Evolutionary conservation across 345 rosid genomes (phyloP).

Genomic region (Brassica juncea): DNA sequence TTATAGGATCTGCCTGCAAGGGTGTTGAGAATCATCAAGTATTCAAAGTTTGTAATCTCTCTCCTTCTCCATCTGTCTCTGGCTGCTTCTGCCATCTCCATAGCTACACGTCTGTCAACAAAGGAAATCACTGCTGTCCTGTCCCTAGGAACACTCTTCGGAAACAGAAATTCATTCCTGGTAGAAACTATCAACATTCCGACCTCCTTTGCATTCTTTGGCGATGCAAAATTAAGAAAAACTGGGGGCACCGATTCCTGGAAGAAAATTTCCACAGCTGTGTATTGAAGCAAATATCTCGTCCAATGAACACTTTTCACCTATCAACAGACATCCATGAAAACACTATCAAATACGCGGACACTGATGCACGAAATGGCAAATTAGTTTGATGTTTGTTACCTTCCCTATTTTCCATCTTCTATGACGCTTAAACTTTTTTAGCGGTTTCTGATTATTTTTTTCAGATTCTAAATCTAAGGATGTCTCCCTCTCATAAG

Average conservation of each 20-base stretch:
- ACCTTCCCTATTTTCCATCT: conserved; percentile 94
- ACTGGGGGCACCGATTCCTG: conserved; percentile 69
- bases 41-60: conserved; percentile 94
- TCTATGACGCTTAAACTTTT: conserved; percentile 77
- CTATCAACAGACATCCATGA: conserved; percentile 46
- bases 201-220: conserved; percentile 82
- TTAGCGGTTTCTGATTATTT: conserved; percentile 51
- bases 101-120: conserved; percentile 84
- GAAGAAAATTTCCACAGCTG: conserved; percentile 86
- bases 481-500: conserved; percentile 50
- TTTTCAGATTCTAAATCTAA: conserved; percentile 53
- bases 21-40: conserved; percentile 87
- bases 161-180: conserved; percentile 83
- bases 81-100: conserved; percentile 92
- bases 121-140: conserved; percentile 74
- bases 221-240: conserved; percentile 77
- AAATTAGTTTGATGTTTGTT: conserved; percentile 21
- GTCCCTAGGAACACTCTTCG: conserved; percentile 81
- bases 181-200: conserved; percentile 80
- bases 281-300: conserved; percentile 92
- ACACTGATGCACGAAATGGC: conserved; percentile 22
- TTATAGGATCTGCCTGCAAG: conserved; percentile 96
- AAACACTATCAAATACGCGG: conserved; percentile 26
- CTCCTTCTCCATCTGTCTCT: conserved; percentile 96
- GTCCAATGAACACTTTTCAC: conserved; percentile 88